Evolutionary conservation across 1,284 basidiomycete genomes (phyloP).

Genomic region (Lentinula novae-zelandiae): DNA sequence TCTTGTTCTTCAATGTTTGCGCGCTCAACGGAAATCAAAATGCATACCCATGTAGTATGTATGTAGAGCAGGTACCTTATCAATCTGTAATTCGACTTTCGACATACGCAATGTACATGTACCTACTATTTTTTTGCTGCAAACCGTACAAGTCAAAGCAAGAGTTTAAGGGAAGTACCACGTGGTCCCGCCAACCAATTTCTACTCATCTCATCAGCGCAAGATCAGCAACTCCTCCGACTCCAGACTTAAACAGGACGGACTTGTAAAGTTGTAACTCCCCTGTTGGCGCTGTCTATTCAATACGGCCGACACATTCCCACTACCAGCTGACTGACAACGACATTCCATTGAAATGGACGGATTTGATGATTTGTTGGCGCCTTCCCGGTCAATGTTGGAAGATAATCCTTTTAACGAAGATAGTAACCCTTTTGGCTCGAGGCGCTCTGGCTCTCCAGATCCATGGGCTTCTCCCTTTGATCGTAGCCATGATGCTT

Average conservation of each 20-base stretch:
- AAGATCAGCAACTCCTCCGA: too few relatives aligned
- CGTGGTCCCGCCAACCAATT: too few relatives aligned
- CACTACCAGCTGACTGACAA: not conserved
- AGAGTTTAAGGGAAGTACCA: not conserved
- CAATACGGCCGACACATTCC: not conserved
- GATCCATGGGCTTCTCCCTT: conserved; percentile 71
- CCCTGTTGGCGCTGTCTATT: not conserved
- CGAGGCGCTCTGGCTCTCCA: conserved; percentile 60
- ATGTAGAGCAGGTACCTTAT: not conserved
- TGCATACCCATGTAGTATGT: not conserved
- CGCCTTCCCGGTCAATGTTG: conserved; percentile 55
- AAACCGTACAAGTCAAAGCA: not conserved
- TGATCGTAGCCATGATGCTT: conserved; percentile 19
- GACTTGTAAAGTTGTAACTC: not conserved
- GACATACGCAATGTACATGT: too few relatives aligned
- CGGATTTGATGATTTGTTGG: conserved; percentile 74
- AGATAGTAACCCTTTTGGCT: conserved; percentile 41
- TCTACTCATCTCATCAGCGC: too few relatives aligned
- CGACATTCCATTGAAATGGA: conserved; percentile 39
- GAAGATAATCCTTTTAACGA: conserved; percentile 77
- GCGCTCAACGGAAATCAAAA: not conserved
- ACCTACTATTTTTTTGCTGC: too few relatives aligned
- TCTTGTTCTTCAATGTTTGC: not conserved
- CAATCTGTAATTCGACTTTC: too few relatives aligned
- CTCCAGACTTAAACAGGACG: too few relatives aligned